phyloP scores from a whole-genome alignment of 495 filamentous ascomycete genomes.

The Daldinia childiae region DNA sequence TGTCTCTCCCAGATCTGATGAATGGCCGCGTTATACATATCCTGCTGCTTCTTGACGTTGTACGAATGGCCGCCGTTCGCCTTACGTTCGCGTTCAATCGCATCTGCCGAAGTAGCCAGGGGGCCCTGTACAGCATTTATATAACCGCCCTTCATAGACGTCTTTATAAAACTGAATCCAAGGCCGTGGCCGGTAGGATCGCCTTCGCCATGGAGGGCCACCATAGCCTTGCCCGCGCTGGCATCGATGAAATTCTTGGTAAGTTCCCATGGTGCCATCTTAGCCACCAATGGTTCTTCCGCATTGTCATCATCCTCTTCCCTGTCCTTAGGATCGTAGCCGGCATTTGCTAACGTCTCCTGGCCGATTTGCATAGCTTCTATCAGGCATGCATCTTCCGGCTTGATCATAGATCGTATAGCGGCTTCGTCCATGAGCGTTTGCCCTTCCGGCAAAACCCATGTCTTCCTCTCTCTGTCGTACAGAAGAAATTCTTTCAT shows the following conservation, averaged over 20 bases:
- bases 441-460: conserved; percentile 78
- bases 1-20: conserved; percentile 90
- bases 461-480: conserved; percentile 82
- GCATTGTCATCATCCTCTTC: conserved; percentile 67
- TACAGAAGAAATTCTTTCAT: conserved; percentile 95
- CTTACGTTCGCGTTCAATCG: conserved; percentile 73
- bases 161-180: conserved; percentile 94
- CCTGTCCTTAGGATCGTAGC: conserved; percentile 71
- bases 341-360: conserved; percentile 79
- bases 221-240: conserved; percentile 95
- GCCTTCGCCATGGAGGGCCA: conserved; percentile 90
- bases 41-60: conserved; percentile 92
- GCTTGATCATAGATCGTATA: conserved; percentile 86
- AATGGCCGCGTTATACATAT: conserved; percentile 87
- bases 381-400: conserved; percentile 91
- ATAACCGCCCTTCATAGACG: conserved; percentile 98
- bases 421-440: conserved; percentile 76
- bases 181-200: conserved; percentile 95
- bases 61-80: conserved; percentile 95
- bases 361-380: conserved; percentile 97
- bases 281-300: conserved; percentile 70
- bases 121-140: conserved; percentile 89
- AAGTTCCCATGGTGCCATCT: conserved; percentile 93
- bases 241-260: conserved; percentile 95
- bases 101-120: conserved; percentile 79